phyloP scores from a whole-genome alignment of 768 basidiomycete genomes.

The Kwoniella sp. region DNA sequence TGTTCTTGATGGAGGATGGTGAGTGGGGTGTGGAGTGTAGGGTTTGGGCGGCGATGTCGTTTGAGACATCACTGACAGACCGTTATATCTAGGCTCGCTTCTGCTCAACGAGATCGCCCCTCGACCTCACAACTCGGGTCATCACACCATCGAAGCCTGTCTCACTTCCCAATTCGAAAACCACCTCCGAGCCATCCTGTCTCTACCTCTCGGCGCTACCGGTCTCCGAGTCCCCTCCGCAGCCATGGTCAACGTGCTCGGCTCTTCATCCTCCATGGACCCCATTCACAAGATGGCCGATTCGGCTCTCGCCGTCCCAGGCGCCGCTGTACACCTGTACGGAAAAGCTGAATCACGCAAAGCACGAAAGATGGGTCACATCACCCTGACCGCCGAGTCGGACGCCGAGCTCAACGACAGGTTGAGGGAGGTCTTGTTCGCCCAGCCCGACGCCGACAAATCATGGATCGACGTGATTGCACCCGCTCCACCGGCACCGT shows the following conservation, averaged over 20 bases:
- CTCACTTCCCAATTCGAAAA: conserved; percentile 95
- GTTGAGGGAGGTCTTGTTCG: conserved; percentile 68
- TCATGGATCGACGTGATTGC: conserved; percentile 53
- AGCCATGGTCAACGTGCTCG: conserved; percentile 93
- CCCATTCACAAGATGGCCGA: conserved; percentile 57
- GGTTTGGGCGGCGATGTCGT: no score
- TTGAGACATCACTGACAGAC: no score
- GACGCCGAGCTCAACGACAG: conserved; percentile 68
- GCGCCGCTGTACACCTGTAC: conserved; percentile 81
- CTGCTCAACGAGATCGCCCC: conserved; percentile 97
- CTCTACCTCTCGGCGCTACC: conserved; percentile 82
- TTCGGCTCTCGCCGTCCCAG: conserved; percentile 65
- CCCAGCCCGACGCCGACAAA: conserved; percentile 46
- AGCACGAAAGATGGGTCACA: conserved; percentile 96
- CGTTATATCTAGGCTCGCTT: conserved; percentile 65
- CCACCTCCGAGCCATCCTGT: conserved; percentile 89
- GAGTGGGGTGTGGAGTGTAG: conserved; percentile 29
- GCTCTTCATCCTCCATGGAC: conserved; percentile 61
- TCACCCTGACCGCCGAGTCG: conserved; percentile 77
- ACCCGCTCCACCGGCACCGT: conserved; percentile 50
- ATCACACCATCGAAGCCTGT: conserved; percentile 98
- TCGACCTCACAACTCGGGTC: conserved; percentile 95
- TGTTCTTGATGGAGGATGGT: conserved; percentile 92
- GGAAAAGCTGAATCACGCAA: conserved; percentile 86
- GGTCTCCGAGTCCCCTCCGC: conserved; percentile 77